These are phyloP conservation scores for Clarkia xantiana DNA, from an alignment of 345 rosid genomes.

Conservation along the genomic window DNA sequence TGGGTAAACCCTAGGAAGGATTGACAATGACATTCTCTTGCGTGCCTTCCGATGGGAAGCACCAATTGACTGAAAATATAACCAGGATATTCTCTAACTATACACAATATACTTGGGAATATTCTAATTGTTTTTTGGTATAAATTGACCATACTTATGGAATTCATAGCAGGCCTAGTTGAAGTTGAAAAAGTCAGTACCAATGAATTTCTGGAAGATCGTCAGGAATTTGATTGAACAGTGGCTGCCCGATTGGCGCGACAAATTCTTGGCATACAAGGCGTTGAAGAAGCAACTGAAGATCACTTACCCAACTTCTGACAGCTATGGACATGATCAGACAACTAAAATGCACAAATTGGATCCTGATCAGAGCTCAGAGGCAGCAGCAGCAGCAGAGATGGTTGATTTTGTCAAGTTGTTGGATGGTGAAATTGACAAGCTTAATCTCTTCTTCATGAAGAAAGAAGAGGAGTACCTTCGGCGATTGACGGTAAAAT, in stretches of 20 bases:
- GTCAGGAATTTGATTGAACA: constrained; percentile 39
- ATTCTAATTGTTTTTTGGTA: neutral
- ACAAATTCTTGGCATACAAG: constrained; percentile 54
- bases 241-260: constrained; percentile 44
- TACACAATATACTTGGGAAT: neutral
- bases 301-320: constrained; percentile 16
- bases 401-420: constrained; percentile 29
- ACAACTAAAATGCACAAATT: constrained; percentile 6
- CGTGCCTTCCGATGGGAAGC: neutral
- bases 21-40: no score
- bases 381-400: constrained; percentile 15
- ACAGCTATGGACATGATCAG: neutral
- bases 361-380: neutral
- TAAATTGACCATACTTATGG: neutral
- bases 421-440: constrained; percentile 43
- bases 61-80: neutral
- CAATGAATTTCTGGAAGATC: constrained; percentile 56
- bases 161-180: neutral
- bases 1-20: no score
- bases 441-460: constrained; percentile 39
- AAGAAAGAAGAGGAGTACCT: constrained; percentile 50
- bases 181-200: neutral
- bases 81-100: constrained; percentile 9
- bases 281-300: constrained; percentile 50
- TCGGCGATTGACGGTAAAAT: constrained; percentile 26